A percentile compares a stretch with the other conserved stretches of the same genome.
These are phyloP conservation scores for Ganoderma leucocontextum DNA, from an alignment of 1,284 basidiomycete species.

Conservation along the genomic window DNA sequence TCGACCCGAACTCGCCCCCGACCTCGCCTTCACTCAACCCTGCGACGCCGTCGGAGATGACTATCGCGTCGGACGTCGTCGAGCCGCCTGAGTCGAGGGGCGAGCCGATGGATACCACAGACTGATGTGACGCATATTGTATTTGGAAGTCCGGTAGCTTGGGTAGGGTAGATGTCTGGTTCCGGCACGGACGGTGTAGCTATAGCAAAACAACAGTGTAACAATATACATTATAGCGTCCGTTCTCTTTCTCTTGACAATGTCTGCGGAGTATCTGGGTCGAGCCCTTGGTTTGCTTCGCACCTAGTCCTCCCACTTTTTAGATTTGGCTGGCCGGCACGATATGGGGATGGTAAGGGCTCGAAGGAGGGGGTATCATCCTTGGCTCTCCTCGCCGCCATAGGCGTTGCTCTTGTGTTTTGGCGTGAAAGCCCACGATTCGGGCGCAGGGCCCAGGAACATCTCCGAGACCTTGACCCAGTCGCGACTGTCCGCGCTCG, in stretches of 20 bases:
- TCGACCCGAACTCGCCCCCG: constrained; percentile 42
- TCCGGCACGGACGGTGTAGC: constrained; percentile 16
- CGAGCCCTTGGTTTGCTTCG: neutral
- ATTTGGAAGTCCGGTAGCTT: neutral
- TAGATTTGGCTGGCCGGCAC: neutral
- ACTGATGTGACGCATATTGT: neutral
- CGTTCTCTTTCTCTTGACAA: constrained; percentile 6
- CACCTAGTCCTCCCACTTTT: neutral
- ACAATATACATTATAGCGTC: constrained; percentile 6
- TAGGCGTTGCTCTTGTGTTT: constrained; percentile 80
- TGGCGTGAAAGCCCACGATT: constrained; percentile 73
- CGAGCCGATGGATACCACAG: constrained; percentile 34
- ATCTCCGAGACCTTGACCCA: constrained; percentile 97
- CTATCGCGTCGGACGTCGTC: constrained; percentile 33
- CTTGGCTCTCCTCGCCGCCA: constrained; percentile 62
- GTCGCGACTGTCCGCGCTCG: constrained; percentile 84
- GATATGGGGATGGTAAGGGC: neutral
- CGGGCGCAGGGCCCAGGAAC: constrained; percentile 83
- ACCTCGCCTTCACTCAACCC: constrained; percentile 32
- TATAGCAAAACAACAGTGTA: constrained; percentile 23
- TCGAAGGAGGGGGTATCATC: constrained; percentile 27
- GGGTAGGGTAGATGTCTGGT: neutral
- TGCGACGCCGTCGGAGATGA: constrained; percentile 34
- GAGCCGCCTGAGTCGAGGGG: constrained; percentile 35
- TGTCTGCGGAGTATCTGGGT: constrained; percentile 5